phyloP scores from a whole-genome alignment of 1,139 yeast species.

The Yamadazyma pseudoaaseri region DNA sequence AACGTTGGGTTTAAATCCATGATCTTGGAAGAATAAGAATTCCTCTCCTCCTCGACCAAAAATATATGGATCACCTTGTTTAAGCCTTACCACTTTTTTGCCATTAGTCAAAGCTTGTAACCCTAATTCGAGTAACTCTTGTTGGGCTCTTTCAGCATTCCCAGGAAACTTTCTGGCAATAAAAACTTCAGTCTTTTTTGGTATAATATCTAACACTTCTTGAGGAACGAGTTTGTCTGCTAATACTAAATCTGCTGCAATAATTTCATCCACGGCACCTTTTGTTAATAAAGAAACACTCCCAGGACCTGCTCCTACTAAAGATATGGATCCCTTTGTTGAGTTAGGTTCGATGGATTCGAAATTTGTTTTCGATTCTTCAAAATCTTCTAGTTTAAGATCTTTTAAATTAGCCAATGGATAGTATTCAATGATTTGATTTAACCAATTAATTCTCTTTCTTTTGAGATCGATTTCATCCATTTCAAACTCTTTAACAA shows the following conservation, averaged over 20 bases:
- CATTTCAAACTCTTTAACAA: conserved; percentile 62
- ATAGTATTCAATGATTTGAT: conserved; percentile 88
- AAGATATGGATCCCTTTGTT: conserved; percentile 56
- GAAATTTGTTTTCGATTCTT: conserved; percentile 6
- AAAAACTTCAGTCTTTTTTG: conserved; percentile 67
- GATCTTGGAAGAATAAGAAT: conserved; percentile 58
- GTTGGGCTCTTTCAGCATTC: conserved; percentile 91
- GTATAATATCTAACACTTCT: conserved; percentile 78
- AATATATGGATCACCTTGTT: conserved; percentile 97
- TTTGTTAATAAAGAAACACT: conserved; percentile 76
- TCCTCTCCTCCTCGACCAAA: conserved; percentile 99
- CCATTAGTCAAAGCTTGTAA: conserved; percentile 63
- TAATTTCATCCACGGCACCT: conserved; percentile 81
- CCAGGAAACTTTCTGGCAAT: conserved; percentile 97
- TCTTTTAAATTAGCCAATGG: conserved; percentile 67
- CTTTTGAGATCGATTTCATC: conserved; percentile 50
- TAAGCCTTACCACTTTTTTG: conserved; percentile 77
- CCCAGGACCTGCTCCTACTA: conserved; percentile 96
- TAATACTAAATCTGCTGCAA: conserved; percentile 76
- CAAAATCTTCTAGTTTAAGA: conserved; percentile 56
- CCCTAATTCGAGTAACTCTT: conserved; percentile 74
- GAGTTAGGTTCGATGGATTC: conserved; percentile 1
- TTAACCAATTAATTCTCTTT: conserved; percentile 77
- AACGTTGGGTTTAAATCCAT: conserved; percentile 72
- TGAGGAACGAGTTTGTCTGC: conserved; percentile 95